These are phyloP conservation scores for Microascus cirrosus DNA, from an alignment of 2,329 filamentous ascomycete genomes.

Conservation along the genomic window DNA sequence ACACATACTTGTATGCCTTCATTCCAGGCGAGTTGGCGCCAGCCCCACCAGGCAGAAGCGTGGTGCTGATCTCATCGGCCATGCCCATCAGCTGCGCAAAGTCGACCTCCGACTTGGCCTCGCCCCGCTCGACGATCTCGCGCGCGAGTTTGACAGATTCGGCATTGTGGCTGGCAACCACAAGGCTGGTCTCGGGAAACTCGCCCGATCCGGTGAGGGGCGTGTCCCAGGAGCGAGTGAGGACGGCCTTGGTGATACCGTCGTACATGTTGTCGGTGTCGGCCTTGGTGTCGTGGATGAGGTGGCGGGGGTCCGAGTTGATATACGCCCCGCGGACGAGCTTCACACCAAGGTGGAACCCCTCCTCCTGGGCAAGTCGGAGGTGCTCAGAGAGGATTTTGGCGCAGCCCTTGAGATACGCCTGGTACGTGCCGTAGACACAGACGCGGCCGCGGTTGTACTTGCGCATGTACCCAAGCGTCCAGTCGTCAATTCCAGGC, in stretches of 20 bases:
- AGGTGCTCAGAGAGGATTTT: slow-evolving; percentile 49
- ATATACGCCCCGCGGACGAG: slow-evolving; percentile 68
- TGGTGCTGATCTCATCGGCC: slow-evolving; percentile 82
- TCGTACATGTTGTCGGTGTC: slow-evolving; percentile 67
- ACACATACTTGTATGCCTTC: slow-evolving; percentile 53
- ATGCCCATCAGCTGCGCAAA: slow-evolving; percentile 78
- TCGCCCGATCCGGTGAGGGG: slow-evolving; percentile 18
- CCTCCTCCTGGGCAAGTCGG: slow-evolving; percentile 40
- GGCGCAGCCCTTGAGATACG: slow-evolving; percentile 58
- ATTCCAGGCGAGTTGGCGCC: slow-evolving; percentile 11
- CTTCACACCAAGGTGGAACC: slow-evolving; percentile 62
- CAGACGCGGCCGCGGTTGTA: slow-evolving; percentile 64
- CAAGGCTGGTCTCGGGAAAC: slow-evolving; percentile 50
- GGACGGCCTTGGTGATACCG: slow-evolving; percentile 53
- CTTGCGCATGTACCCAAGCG: slow-evolving; percentile 60
- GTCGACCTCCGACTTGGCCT: slow-evolving; percentile 25
- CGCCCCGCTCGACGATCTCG: slow-evolving; percentile 33
- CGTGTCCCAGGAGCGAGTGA: slow-evolving; percentile 51
- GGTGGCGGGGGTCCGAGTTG: slow-evolving; percentile 54
- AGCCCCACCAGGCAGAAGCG: slow-evolving; percentile 26
- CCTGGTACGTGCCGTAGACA: slow-evolving; percentile 73
- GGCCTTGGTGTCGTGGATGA: slow-evolving; percentile 62
- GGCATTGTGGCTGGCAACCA: slow-evolving; percentile 77
- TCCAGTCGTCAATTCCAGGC: slow-evolving; percentile 71
- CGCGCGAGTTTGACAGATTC: slow-evolving; percentile 53